phyloP scores from a whole-genome alignment of 495 filamentous ascomycete species.

The Penicillium lagena region DNA sequence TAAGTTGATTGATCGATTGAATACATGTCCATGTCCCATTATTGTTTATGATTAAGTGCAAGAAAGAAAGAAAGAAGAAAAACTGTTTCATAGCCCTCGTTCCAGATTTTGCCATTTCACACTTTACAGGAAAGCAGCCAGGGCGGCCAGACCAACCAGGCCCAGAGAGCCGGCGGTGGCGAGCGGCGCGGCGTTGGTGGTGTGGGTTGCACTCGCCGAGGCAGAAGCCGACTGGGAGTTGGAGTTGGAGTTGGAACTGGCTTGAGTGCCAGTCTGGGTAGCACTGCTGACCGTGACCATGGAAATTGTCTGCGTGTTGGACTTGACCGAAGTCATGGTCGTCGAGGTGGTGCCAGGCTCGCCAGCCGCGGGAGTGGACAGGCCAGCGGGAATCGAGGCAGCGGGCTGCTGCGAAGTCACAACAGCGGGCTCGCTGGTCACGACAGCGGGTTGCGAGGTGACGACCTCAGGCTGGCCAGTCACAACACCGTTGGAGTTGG shows the following conservation, averaged over 20 bases:
- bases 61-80: too few relatives aligned
- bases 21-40: too few relatives aligned
- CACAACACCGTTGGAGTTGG: slow-evolving; percentile 50
- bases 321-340: slow-evolving; percentile 4
- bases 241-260: slow-evolving; percentile 2
- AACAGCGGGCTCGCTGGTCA: slow-evolving; percentile 37
- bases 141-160: slow-evolving; percentile 37
- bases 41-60: too few relatives aligned
- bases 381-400: slow-evolving; percentile 44
- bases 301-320: too few relatives aligned
- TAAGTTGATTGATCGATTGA: too few relatives aligned
- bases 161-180: slow-evolving; percentile 32
- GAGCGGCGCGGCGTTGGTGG: slow-evolving; percentile 25
- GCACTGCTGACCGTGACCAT: neutral
- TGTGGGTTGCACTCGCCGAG: slow-evolving; percentile 4
- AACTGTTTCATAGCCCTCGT: too few relatives aligned
- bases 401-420: slow-evolving; percentile 37
- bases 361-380: slow-evolving; percentile 21
- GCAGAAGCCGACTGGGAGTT: slow-evolving; percentile 7
- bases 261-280: slow-evolving; percentile 5
- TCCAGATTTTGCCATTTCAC: neutral
- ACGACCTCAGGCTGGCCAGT: slow-evolving; percentile 44
- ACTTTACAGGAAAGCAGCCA: slow-evolving; percentile 42
- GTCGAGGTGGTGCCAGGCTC: slow-evolving; percentile 3
- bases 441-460: slow-evolving; percentile 36